Evolutionary conservation across 345 rosid species (phyloP).

Genomic region (Hibiscus trionum): DNA sequence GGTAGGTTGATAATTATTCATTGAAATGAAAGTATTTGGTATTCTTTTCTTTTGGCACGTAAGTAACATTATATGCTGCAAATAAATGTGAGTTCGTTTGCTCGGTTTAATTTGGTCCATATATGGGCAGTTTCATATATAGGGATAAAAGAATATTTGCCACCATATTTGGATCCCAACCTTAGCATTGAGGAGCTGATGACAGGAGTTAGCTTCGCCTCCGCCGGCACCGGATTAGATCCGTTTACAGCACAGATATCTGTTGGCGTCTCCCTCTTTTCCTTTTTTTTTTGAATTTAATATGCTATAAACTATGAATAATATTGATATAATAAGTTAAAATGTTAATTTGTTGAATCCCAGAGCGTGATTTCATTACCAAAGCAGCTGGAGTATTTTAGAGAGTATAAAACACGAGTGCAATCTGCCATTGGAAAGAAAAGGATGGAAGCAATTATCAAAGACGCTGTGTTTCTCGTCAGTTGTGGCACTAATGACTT

Average conservation of each 20-base stretch:
- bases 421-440: constrained; percentile 35
- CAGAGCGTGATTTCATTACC: constrained; percentile 40
- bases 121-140: constrained; percentile 52
- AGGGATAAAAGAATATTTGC: constrained; percentile 62
- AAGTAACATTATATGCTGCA: neutral
- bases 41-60: neutral
- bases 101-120: neutral
- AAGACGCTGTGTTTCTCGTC: constrained; percentile 26
- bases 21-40: neutral
- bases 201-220: constrained; percentile 88
- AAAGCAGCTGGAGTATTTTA: constrained; percentile 44
- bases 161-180: constrained; percentile 66
- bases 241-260: constrained; percentile 56
- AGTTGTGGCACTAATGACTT: constrained; percentile 63
- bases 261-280: constrained; percentile 17
- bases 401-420: constrained; percentile 40
- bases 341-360: neutral
- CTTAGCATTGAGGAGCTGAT: constrained; percentile 52
- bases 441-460: constrained; percentile 23
- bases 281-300: neutral
- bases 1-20: constrained; percentile 30
- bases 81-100: no score
- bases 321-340: neutral
- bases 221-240: constrained; percentile 82
- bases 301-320: neutral